phyloP scores from a whole-genome alignment of 306 rosid genomes.

The Cucumis cinereus region DNA sequence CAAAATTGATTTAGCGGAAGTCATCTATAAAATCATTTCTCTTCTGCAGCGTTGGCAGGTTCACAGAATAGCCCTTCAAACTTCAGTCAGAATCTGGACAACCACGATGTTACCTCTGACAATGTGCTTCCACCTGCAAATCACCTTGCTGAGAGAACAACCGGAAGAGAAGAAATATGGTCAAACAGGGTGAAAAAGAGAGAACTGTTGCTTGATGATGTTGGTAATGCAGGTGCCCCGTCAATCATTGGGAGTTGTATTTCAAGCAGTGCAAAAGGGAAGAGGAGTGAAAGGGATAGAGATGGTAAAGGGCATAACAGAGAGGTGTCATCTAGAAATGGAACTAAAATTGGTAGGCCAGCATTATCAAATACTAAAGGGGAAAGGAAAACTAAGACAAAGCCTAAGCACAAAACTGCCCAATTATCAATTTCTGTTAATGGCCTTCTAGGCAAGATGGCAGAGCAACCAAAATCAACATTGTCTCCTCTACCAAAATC shows the following conservation, averaged over 20 bases:
- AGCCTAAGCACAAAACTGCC: slow-evolving; percentile 89
- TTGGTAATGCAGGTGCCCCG: slow-evolving; percentile 45
- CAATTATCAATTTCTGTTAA: slow-evolving; percentile 92
- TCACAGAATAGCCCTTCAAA: slow-evolving; percentile 74
- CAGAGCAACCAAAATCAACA: slow-evolving; percentile 68
- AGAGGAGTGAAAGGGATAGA: slow-evolving; percentile 98
- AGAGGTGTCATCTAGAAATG: slow-evolving; percentile 78
- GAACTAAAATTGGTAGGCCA: slow-evolving; percentile 79
- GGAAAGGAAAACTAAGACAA: slow-evolving; percentile 86
- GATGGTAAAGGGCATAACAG: slow-evolving; percentile 89
- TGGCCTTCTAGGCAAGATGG: slow-evolving; percentile 69
- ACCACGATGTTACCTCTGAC: slow-evolving; percentile 39
- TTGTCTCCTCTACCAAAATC: slow-evolving; percentile 57
- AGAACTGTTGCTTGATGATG: slow-evolving; percentile 88
- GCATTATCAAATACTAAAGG: slow-evolving; percentile 63
- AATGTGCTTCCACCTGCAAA: slow-evolving; percentile 46
- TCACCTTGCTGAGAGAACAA: slow-evolving; percentile 46
- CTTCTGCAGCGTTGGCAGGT: slow-evolving; percentile 61
- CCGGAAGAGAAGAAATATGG: slow-evolving; percentile 67
- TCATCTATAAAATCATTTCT: neutral
- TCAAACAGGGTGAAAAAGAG: slow-evolving; percentile 91
- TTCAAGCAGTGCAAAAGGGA: slow-evolving; percentile 86
- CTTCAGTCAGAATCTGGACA: slow-evolving; percentile 57
- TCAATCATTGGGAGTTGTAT: slow-evolving; percentile 65
- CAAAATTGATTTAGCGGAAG: neutral